Conservation (phyloP, 306 rosid genomes). For the Boehmeria nivea region DNA sequence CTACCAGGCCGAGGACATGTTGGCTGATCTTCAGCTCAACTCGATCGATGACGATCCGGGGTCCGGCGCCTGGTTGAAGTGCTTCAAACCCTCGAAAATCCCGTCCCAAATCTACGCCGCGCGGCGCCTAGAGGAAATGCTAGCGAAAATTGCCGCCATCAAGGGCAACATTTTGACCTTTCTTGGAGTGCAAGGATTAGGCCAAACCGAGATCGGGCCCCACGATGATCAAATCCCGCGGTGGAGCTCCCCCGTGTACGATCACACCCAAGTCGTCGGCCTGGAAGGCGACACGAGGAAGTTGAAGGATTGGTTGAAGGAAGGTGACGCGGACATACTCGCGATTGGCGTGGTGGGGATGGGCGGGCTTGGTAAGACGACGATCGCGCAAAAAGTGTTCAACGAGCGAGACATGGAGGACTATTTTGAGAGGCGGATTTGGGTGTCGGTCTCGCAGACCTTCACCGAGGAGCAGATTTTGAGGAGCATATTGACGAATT, state of each 20-base stretch:
- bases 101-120: slow-evolving; percentile 20
- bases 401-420: slow-evolving; percentile 21
- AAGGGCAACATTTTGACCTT: slow-evolving; percentile 17
- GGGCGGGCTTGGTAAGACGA: too few relatives aligned
- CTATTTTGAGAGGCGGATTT: slow-evolving; percentile 23
- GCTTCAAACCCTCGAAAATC: slow-evolving; percentile 18
- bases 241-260: slow-evolving; percentile 35
- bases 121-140: slow-evolving; percentile 24
- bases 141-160: slow-evolving; percentile 3
- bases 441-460: slow-evolving; percentile 35
- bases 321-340: slow-evolving; percentile 21
- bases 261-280: slow-evolving; percentile 35
- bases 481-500: slow-evolving; percentile 25
- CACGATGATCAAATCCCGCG: slow-evolving; percentile 21
- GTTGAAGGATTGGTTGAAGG: slow-evolving; percentile 27
- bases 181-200: slow-evolving; percentile 18
- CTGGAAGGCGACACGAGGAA: slow-evolving; percentile 26
- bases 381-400: too few relatives aligned
- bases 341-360: too few relatives aligned
- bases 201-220: slow-evolving; percentile 2
- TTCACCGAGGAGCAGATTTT: slow-evolving; percentile 28
- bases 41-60: slow-evolving; percentile 3
- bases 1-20: slow-evolving; percentile 31
- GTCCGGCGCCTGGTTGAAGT: slow-evolving; percentile 20
- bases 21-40: slow-evolving; percentile 30